Conservation (phyloP, 2,329 filamentous ascomycete species). For the Dendryphion nanum region DNA sequence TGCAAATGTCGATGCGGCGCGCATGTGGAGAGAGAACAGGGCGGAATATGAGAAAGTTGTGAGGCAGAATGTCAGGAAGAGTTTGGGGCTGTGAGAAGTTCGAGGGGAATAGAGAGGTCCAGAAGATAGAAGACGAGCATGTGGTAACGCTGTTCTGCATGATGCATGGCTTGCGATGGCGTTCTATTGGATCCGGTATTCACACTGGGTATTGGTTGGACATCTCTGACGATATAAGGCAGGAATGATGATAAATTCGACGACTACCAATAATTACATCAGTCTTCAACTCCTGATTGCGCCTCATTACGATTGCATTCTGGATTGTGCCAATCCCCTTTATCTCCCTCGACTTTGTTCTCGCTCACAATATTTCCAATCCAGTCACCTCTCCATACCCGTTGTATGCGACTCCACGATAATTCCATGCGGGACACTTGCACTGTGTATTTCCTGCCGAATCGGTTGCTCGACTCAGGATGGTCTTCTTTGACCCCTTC, state of each 20-base stretch:
- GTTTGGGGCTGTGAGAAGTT: slow-evolving; percentile 31
- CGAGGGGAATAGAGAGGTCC: too few species aligned
- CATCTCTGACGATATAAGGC: too few species aligned
- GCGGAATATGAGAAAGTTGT: slow-evolving; percentile 77
- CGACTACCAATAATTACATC: too few species aligned
- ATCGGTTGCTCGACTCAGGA: slow-evolving; percentile 58
- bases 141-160: too few species aligned
- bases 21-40: slow-evolving; percentile 78
- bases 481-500: slow-evolving; percentile 41
- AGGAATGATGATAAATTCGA: too few species aligned
- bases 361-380: slow-evolving; percentile 43
- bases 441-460: slow-evolving; percentile 52
- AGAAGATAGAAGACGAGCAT: too few species aligned
- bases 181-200: too few species aligned
- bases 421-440: slow-evolving; percentile 54
- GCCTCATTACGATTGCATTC: too few species aligned
- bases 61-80: slow-evolving; percentile 52
- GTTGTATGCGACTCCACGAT: slow-evolving; percentile 60
- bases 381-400: slow-evolving; percentile 56
- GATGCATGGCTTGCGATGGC: too few species aligned
- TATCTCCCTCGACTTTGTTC: too few species aligned
- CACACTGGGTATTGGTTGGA: too few species aligned
- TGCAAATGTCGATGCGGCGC: slow-evolving; percentile 90
- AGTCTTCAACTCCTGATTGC: too few species aligned
- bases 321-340: neutral